A percentile compares a stretch with the other conserved stretches of the same genome.
phyloP scores from a whole-genome alignment of 805 yeast species.

The Zygosaccharomyces siamensis region DNA sequence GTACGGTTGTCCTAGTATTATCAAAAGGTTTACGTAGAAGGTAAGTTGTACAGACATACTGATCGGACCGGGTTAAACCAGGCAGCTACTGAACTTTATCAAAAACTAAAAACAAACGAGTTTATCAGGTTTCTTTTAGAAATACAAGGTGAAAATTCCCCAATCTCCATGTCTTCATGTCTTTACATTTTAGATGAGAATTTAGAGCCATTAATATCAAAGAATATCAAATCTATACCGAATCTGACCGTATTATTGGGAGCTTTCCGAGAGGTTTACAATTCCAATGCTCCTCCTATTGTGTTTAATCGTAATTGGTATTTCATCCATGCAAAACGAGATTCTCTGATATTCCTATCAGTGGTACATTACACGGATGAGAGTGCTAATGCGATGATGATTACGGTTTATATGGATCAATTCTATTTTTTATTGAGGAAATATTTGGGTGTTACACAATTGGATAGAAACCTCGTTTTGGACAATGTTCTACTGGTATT shows the following conservation, averaged over 20 bases:
- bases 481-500: conserved; percentile 73
- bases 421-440: conserved; percentile 25
- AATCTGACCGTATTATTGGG: conserved; percentile 18
- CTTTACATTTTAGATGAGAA: conserved; percentile 29
- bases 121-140: not conserved
- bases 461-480: conserved; percentile 55
- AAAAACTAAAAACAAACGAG: not conserved
- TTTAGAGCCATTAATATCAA: conserved; percentile 27
- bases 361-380: conserved; percentile 16
- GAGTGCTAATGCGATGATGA: conserved; percentile 19
- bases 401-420: conserved; percentile 26
- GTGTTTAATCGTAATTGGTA: conserved; percentile 14
- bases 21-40: too few relatives aligned
- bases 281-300: conserved; percentile 18
- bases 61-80: not conserved
- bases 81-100: not conserved
- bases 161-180: conserved; percentile 24
- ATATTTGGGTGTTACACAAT: conserved; percentile 24
- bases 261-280: conserved; percentile 20
- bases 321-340: conserved; percentile 26
- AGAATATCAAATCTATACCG: conserved; percentile 26
- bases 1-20: too few relatives aligned
- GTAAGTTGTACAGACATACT: not conserved
- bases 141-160: not conserved
- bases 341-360: conserved; percentile 24